Conservation (phyloP, 2,329 filamentous ascomycete genomes). For the Domatiomyces globalis region DNA sequence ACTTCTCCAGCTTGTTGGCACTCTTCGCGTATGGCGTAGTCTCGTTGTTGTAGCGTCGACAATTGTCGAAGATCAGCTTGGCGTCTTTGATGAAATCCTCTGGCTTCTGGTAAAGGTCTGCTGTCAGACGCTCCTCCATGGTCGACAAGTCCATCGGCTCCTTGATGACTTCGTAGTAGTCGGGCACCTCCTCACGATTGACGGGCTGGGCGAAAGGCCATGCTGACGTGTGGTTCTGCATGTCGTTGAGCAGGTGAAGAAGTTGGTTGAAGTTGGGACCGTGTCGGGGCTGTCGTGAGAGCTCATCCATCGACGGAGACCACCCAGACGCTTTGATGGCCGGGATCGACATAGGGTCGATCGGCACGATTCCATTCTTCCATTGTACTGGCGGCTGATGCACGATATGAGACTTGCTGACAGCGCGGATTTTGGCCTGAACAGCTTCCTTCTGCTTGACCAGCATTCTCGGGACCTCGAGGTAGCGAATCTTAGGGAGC, state of each 20-base stretch:
- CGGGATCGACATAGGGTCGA: conserved; percentile 73
- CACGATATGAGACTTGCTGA: conserved; percentile 74
- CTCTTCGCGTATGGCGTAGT: conserved; percentile 89
- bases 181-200: conserved; percentile 89
- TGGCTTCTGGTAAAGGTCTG: conserved; percentile 77
- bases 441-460: conserved; percentile 95
- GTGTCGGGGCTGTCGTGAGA: conserved; percentile 85
- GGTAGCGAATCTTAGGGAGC: conserved; percentile 86
- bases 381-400: conserved; percentile 77
- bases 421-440: conserved; percentile 84
- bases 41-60: conserved; percentile 90
- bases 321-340: conserved; percentile 87
- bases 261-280: conserved; percentile 94
- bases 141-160: conserved; percentile 93
- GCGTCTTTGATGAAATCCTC: conserved; percentile 89
- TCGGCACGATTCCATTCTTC: conserved; percentile 57
- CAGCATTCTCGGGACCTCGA: conserved; percentile 84
- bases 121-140: conserved; percentile 91
- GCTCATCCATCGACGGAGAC: conserved; percentile 95
- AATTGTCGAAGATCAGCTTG: conserved; percentile 84
- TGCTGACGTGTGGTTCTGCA: conserved; percentile 82
- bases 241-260: conserved; percentile 78
- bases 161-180: conserved; percentile 97
- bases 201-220: conserved; percentile 95
- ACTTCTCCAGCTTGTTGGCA: conserved; percentile 83